Evolutionary conservation across 257 asterid genomes (phyloP).

Genomic region (Fraxinus cuspidata): DNA sequence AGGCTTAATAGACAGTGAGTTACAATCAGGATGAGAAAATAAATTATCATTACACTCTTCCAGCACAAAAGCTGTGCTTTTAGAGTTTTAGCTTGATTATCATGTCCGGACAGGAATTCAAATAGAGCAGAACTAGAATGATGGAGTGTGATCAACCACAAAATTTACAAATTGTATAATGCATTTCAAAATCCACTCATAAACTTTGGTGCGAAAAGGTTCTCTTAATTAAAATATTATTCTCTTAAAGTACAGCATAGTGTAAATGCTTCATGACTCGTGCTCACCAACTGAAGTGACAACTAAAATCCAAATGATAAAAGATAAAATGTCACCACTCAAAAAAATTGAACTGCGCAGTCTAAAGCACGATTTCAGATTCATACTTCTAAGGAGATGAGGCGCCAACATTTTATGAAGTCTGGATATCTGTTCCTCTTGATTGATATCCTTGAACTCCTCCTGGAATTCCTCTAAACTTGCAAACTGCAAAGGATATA

Average conservation of each 20-base stretch:
- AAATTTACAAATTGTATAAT: no score
- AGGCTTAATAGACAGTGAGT: not conserved
- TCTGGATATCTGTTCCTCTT: slow-evolving; percentile 97
- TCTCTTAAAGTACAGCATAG: not conserved
- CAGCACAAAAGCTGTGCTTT: not conserved
- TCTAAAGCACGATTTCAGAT: slow-evolving; percentile 25
- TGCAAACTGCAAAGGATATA: slow-evolving; percentile 65
- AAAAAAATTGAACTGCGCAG: slow-evolving; percentile 27
- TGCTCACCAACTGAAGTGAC: not conserved
- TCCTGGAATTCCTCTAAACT: slow-evolving; percentile 94
- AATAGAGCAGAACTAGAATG: not conserved
- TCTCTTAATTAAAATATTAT: no score
- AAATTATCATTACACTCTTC: not conserved
- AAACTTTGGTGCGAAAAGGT: no score
- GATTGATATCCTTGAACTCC: slow-evolving; percentile 97
- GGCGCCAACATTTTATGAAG: slow-evolving; percentile 99
- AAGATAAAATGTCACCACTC: not conserved
- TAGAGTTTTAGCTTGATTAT: not conserved
- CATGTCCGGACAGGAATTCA: not conserved
- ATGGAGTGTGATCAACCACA: no score
- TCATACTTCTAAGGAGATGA: slow-evolving; percentile 91
- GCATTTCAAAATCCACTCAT: no score
- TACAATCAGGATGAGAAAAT: not conserved
- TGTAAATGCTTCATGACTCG: not conserved
- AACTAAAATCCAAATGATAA: not conserved